Conservation (phyloP, 2,329 filamentous ascomycete species). For the Aureobasidium mangrovei region DNA sequence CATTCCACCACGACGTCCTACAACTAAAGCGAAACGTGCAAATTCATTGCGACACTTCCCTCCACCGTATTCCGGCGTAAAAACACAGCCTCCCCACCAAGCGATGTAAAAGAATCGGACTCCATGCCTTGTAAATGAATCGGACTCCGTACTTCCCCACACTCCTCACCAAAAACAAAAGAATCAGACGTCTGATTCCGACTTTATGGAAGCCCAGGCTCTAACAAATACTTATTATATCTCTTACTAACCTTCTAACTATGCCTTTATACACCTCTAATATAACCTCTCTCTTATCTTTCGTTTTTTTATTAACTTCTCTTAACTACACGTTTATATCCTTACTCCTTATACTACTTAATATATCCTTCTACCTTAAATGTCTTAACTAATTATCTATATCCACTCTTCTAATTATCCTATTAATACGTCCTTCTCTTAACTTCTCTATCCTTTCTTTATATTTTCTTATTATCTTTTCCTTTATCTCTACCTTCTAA, state of each 20-base stretch:
- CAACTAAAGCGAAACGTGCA: too few species aligned
- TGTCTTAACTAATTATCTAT: neutral
- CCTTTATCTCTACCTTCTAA: neutral
- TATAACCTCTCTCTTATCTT: neutral
- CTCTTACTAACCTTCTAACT: neutral
- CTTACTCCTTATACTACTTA: neutral
- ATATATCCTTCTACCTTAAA: neutral
- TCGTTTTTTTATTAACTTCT: neutral
- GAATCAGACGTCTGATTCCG: too few species aligned
- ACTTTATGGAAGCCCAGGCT: too few species aligned
- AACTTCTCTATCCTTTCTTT: neutral
- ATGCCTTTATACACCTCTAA: neutral
- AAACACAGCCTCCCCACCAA: too few species aligned
- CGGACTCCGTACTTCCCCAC: too few species aligned
- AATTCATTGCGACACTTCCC: too few species aligned
- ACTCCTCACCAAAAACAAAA: too few species aligned
- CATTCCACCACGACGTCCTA: too few species aligned
- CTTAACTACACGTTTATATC: neutral
- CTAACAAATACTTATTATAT: neutral
- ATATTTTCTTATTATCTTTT: neutral
- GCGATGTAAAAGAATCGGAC: too few species aligned
- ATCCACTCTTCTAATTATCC: neutral
- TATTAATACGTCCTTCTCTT: neutral
- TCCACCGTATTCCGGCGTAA: too few species aligned
- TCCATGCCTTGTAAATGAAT: too few species aligned